phyloP scores from a whole-genome alignment of 2,329 filamentous ascomycete species.

The Zasmidium cellare region DNA sequence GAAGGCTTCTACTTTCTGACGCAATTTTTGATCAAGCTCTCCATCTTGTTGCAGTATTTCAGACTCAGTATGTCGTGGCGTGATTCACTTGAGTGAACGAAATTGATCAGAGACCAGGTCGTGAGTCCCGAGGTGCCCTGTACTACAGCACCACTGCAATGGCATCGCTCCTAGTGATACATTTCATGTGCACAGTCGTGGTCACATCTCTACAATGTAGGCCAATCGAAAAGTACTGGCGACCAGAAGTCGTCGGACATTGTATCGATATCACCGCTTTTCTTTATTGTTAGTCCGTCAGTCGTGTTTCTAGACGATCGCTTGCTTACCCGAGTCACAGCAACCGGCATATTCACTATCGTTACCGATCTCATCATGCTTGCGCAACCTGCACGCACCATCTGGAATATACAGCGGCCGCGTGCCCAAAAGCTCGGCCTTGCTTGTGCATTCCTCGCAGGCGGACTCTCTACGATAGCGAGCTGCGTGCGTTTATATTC shows the following conservation, averaged over 20 bases:
- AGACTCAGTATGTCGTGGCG: conserved; percentile 32
- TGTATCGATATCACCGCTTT: conserved; percentile 39
- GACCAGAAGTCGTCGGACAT: conserved; percentile 24
- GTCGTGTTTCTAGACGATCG: background rate
- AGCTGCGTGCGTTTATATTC: conserved; percentile 34
- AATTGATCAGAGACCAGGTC: conserved; percentile 11
- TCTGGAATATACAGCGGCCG: conserved; percentile 37
- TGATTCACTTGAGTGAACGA: conserved; percentile 15
- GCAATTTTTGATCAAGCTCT: conserved; percentile 43
- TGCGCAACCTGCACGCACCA: conserved; percentile 39
- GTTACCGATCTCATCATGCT: conserved; percentile 41
- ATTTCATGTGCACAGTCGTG: conserved; percentile 36
- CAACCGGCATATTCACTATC: conserved; percentile 37
- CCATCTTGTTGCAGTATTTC: conserved; percentile 41
- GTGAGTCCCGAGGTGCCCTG: conserved; percentile 24
- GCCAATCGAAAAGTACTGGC: conserved; percentile 38
- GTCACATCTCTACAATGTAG: conserved; percentile 39
- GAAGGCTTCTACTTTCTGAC: conserved; percentile 41
- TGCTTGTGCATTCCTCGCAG: conserved; percentile 25
- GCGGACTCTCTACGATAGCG: conserved; percentile 28
- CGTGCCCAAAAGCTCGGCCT: conserved; percentile 36
- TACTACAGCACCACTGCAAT: conserved; percentile 19
- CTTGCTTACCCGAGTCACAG: conserved; percentile 8
- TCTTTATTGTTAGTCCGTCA: conserved; percentile 26
- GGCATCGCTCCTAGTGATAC: conserved; percentile 34